Evolutionary conservation across 306 rosid species (phyloP).

Genomic region (Medicago truncatula): DNA sequence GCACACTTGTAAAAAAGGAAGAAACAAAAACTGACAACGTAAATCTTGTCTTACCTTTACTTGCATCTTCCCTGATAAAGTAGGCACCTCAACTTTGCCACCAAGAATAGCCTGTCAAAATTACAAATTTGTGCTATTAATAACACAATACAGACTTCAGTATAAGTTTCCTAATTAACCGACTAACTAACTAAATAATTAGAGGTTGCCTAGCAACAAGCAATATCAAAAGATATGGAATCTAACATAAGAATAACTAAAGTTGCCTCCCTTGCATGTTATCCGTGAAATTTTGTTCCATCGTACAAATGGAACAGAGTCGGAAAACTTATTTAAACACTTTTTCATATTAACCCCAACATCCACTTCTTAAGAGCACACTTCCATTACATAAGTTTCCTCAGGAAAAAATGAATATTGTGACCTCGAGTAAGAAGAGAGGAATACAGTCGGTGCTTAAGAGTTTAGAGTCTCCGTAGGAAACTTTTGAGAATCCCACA

Average conservation of each 20-base stretch:
- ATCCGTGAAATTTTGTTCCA: constrained; percentile 14
- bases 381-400: too few relatives aligned
- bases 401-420: too few relatives aligned
- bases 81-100: constrained; percentile 88
- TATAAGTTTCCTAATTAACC: background rate
- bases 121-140: constrained; percentile 34
- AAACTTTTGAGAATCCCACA: too few relatives aligned
- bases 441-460: too few relatives aligned
- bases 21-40: background rate
- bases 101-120: constrained; percentile 94
- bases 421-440: too few relatives aligned
- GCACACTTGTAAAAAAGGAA: background rate
- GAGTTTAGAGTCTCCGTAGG: too few relatives aligned
- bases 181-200: background rate
- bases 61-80: constrained; percentile 75
- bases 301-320: background rate
- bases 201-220: constrained; percentile 1
- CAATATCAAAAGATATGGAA: constrained; percentile 2
- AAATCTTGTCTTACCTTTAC: constrained; percentile 63
- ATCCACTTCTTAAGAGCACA: too few relatives aligned
- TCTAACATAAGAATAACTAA: constrained; percentile 27
- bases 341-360: too few relatives aligned
- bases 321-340: too few relatives aligned
- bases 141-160: constrained; percentile 10
- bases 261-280: constrained; percentile 27